Percentiles rank a stretch among this genome's conserved stretches.
phyloP scores from a whole-genome alignment of 305 asterid species.

The Fraxinus latifolia region DNA sequence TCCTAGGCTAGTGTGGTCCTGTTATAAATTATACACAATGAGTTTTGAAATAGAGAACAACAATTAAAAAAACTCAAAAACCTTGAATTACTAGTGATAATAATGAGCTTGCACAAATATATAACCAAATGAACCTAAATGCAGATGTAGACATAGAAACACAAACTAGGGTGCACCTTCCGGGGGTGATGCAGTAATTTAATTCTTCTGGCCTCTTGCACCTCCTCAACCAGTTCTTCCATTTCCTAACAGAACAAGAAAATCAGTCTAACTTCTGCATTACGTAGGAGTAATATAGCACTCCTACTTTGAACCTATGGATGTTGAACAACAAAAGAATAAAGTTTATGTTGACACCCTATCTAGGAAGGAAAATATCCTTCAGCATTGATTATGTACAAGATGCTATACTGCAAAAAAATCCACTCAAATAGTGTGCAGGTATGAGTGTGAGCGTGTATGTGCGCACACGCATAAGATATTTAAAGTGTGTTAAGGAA shows the following conservation, averaged over 20 bases:
- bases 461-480: neutral
- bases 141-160: constrained; percentile 16
- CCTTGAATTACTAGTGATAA: neutral
- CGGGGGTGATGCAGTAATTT: constrained; percentile 82
- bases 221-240: constrained; percentile 81
- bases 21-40: neutral
- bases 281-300: neutral
- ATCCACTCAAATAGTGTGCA: neutral
- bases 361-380: neutral
- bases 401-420: neutral
- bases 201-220: constrained; percentile 91
- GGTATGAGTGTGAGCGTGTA: neutral
- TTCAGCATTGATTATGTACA: neutral
- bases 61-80: neutral
- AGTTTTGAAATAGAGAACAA: neutral
- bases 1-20: neutral
- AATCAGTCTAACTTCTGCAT: neutral
- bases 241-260: constrained; percentile 53
- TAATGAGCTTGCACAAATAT: neutral
- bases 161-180: constrained; percentile 49
- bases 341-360: neutral
- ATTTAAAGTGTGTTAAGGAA: neutral
- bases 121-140: neutral
- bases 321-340: neutral
- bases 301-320: neutral